Conservation (phyloP, 176 grass and related monocot genomes). For the Olyra latifolia region DNA sequence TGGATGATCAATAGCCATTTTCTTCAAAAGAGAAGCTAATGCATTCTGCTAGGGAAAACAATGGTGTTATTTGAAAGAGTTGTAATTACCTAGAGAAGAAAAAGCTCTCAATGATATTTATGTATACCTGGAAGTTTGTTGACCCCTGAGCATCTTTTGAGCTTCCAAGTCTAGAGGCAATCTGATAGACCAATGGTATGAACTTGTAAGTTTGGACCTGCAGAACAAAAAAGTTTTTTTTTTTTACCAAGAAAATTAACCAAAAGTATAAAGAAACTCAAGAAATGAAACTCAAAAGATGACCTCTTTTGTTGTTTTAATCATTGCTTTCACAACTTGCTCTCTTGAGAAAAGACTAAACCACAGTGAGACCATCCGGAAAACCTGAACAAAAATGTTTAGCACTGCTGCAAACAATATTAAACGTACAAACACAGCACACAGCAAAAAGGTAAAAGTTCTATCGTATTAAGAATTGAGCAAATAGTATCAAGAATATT, state of each 20-base stretch:
- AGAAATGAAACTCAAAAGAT: slow-evolving; percentile 25
- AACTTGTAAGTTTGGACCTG: slow-evolving; percentile 92
- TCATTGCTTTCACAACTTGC: slow-evolving; percentile 80
- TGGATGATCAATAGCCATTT: slow-evolving; percentile 96
- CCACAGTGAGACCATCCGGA: slow-evolving; percentile 88
- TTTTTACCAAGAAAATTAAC: slow-evolving; percentile 27
- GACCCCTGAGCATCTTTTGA: slow-evolving; percentile 80
- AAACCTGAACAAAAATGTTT: slow-evolving; percentile 64
- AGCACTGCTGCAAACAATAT: background rate
- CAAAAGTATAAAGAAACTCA: slow-evolving; percentile 13
- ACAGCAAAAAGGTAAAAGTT: background rate
- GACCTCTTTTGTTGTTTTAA: slow-evolving; percentile 81
- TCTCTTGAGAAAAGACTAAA: slow-evolving; percentile 83
- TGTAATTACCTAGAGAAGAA: background rate
- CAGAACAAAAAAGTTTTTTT: slow-evolving; percentile 31
- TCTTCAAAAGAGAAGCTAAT: slow-evolving; percentile 88
- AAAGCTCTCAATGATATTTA: slow-evolving; percentile 1
- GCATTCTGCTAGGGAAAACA: slow-evolving; percentile 54
- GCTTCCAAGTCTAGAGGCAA: slow-evolving; percentile 96
- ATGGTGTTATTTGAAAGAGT: slow-evolving; percentile 20
- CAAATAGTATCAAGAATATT: background rate
- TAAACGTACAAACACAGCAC: background rate
- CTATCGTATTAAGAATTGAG: background rate
- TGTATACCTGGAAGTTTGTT: slow-evolving; percentile 73
- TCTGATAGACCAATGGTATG: slow-evolving; percentile 93